Base-by-base conservation (phyloP, 2,329 filamentous ascomycete genomes). In the Colletotrichum shisoi region DNA sequence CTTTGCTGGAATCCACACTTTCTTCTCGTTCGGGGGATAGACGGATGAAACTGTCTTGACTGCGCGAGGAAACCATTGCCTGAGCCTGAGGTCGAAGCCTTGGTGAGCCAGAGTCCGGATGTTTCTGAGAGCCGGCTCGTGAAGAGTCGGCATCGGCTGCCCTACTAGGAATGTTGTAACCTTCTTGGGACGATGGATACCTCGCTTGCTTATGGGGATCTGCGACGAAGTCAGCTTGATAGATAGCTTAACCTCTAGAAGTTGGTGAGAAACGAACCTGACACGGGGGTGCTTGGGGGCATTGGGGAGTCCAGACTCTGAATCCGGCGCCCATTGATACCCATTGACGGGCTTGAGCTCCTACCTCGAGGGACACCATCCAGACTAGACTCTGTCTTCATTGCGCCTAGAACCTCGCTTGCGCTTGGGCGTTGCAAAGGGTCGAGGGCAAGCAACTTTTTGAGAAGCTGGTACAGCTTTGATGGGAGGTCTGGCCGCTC, bases 391-490 rank as follows among this genome's bases (percentile, higher is more conserved):
- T 91, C 89, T 44, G 86, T 89, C 71, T 91, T 89, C 77, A 97
- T 92, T 2, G 88, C 91, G 11, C 84, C 83, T 45, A 98, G 78
- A 1, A 99, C 94, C 64, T 98, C 94, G 52, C 89, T 91, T 0
- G 95, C 94, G 51, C 88, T 92, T 0, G 95, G 95, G 7, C 95
- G 85, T 62, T 93, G 87, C 1, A 82, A 80, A 0, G 94, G 92
- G 67, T 94, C 85, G 13, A 96, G 82, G 1, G 93, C 89, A 6
- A 99, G 84, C 5, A 99, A 82, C 63, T 87, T 87, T 75, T 93
- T 93, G 4, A 99, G 83, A 61, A 96, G 89, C 52, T 87, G 87
- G 77, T 98, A 99, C 0, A 99, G 85, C 76, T 92, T 90, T 5
- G 92, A 85, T 0, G 95, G 95, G 0, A 99, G 81, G 72, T 98